These are phyloP conservation scores for Pelomyxa schiedti DNA, from an alignment of 78 protist species.

Conservation along the genomic window DNA sequence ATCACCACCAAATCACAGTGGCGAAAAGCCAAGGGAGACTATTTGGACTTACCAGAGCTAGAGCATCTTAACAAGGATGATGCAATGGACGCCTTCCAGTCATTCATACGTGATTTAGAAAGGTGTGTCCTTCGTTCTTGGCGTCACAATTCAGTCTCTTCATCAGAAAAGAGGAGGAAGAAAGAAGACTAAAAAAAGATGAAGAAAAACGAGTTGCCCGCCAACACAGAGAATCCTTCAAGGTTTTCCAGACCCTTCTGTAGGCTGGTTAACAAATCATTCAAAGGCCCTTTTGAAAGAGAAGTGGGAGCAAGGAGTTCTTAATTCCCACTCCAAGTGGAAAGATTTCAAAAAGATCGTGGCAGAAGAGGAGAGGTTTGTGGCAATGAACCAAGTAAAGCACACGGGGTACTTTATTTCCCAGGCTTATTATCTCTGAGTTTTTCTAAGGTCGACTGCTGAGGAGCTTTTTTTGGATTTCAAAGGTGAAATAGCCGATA, in stretches of 20 bases:
- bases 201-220: neutral
- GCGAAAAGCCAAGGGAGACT: neutral
- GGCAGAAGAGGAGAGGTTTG: too few relatives aligned
- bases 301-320: neutral
- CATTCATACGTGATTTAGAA: neutral
- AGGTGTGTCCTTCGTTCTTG: too few relatives aligned
- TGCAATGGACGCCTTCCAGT: neutral
- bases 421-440: too few relatives aligned
- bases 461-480: too few relatives aligned
- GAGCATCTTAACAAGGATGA: neutral
- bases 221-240: neutral
- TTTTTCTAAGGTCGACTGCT: too few relatives aligned
- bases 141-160: too few relatives aligned
- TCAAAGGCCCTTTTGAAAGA: too few relatives aligned
- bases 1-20: neutral
- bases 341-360: too few relatives aligned
- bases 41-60: neutral
- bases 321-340: neutral
- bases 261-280: too few relatives aligned
- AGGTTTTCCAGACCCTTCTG: neutral
- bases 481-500: too few relatives aligned
- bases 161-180: neutral
- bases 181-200: neutral
- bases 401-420: too few relatives aligned
- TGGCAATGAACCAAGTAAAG: too few relatives aligned